These are phyloP conservation scores for Dendrocalamus latiflorus DNA, from an alignment of 202 grass and related monocot genomes.

Conservation along the genomic window DNA sequence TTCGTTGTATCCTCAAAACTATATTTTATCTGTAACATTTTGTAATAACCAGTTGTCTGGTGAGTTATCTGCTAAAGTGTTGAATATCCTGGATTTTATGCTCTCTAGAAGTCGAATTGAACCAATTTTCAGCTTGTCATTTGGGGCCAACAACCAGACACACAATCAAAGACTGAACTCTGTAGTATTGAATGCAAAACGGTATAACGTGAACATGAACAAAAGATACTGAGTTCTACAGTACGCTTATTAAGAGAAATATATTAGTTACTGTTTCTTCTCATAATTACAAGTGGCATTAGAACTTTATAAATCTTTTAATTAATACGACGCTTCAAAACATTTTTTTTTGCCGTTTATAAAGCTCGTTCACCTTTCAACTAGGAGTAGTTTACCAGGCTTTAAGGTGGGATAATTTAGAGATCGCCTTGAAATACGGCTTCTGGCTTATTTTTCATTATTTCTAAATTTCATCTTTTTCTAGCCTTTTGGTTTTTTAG, in stretches of 20 bases:
- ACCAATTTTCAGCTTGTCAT: neutral
- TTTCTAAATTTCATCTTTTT: too few relatives aligned
- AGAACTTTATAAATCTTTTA: neutral
- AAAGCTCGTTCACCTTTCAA: neutral
- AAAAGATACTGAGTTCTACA: neutral
- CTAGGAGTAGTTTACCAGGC: neutral
- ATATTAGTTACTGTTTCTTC: neutral
- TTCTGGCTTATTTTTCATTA: too few relatives aligned
- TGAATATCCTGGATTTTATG: neutral
- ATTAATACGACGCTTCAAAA: neutral
- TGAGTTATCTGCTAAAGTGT: neutral
- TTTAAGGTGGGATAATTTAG: too few relatives aligned
- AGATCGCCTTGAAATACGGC: too few relatives aligned
- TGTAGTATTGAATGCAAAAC: neutral
- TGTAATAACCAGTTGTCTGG: constrained; percentile 16
- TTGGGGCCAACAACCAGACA: neutral
- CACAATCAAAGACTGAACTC: neutral
- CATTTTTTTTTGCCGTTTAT: neutral
- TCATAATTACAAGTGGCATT: neutral
- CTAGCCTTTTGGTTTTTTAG: too few relatives aligned
- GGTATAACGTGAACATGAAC: neutral
- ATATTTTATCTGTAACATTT: constrained; percentile 20
- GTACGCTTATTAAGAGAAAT: neutral
- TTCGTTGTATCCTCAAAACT: constrained; percentile 24
- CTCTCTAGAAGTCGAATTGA: neutral